phyloP scores from a whole-genome alignment of 352 stramenopile genomes.

The Globisporangium nunn region DNA sequence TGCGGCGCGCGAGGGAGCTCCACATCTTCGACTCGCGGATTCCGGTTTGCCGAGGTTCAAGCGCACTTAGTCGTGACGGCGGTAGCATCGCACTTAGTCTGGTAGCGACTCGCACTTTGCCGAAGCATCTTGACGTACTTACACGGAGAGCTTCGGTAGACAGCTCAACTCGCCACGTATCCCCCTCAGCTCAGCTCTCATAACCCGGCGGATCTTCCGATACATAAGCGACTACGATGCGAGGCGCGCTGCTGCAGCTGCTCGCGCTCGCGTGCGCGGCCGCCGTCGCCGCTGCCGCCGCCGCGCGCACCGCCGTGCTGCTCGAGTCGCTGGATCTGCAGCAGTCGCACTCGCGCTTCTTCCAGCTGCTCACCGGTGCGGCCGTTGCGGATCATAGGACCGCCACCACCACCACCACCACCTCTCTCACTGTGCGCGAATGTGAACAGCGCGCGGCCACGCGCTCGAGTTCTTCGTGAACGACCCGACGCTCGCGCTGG shows the following conservation, averaged over 20 bases:
- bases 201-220: neutral
- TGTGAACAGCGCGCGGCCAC: constrained; percentile 44
- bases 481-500: constrained; percentile 50
- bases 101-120: too few species aligned
- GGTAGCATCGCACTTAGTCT: too few species aligned
- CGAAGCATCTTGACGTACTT: too few species aligned
- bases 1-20: neutral
- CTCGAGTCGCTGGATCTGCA: constrained; percentile 51
- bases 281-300: constrained; percentile 15
- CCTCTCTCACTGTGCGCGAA: constrained; percentile 2
- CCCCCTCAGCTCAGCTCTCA: neutral
- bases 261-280: constrained; percentile 5
- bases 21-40: neutral
- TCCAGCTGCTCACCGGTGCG: constrained; percentile 54
- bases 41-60: neutral
- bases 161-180: neutral
- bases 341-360: constrained; percentile 70
- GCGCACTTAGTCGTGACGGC: too few species aligned
- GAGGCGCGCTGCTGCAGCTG: constrained; percentile 9
- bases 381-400: neutral
- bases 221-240: neutral
- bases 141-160: too few species aligned
- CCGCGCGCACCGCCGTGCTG: constrained; percentile 60
- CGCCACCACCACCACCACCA: neutral
- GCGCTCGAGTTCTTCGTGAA: constrained; percentile 52